These are phyloP conservation scores for Rugosomyces carneus DNA, from an alignment of 1,284 basidiomycete genomes.

Conservation along the genomic window DNA sequence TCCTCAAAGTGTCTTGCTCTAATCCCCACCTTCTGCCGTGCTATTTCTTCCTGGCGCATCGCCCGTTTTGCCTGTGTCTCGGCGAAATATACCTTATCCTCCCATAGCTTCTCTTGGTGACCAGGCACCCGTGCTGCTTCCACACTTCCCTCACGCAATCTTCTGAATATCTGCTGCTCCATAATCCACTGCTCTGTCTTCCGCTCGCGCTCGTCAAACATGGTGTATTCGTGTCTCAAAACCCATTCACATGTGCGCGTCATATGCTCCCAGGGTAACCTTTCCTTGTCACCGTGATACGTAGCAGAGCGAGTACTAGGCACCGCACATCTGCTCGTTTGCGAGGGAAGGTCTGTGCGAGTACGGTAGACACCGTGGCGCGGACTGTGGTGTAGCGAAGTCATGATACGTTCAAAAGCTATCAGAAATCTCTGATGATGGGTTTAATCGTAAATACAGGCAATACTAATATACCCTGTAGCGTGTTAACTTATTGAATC, in stretches of 20 bases:
- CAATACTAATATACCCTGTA: conserved; percentile 13
- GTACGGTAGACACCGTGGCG: conserved; percentile 8
- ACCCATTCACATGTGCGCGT: conserved; percentile 50
- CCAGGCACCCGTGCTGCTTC: conserved; percentile 17
- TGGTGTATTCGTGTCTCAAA: conserved; percentile 43
- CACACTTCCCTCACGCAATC: conserved; percentile 4
- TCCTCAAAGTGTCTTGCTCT: conserved; percentile 39
- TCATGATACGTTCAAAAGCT: conserved; percentile 4
- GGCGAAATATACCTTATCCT: conserved; percentile 43
- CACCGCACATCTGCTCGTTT: conserved; percentile 6
- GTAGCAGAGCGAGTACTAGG: conserved; percentile 17
- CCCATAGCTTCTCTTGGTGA: conserved; percentile 36
- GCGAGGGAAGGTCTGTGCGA: conserved; percentile 7
- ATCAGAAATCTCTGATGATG: background rate
- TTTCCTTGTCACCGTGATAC: conserved; percentile 15
- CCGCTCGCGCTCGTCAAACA: conserved; percentile 36
- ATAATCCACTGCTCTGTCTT: conserved; percentile 58
- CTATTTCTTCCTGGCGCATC: conserved; percentile 45
- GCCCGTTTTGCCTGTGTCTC: conserved; percentile 44
- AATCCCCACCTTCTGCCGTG: conserved; percentile 35
- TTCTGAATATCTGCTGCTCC: conserved; percentile 44
- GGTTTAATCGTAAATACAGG: conserved; percentile 1
- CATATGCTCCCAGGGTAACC: conserved; percentile 35
- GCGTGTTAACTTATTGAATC: conserved; percentile 21
- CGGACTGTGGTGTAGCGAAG: conserved; percentile 6